Conservation (phyloP, 768 basidiomycete species). For the Coprinopsis cinerea region DNA sequence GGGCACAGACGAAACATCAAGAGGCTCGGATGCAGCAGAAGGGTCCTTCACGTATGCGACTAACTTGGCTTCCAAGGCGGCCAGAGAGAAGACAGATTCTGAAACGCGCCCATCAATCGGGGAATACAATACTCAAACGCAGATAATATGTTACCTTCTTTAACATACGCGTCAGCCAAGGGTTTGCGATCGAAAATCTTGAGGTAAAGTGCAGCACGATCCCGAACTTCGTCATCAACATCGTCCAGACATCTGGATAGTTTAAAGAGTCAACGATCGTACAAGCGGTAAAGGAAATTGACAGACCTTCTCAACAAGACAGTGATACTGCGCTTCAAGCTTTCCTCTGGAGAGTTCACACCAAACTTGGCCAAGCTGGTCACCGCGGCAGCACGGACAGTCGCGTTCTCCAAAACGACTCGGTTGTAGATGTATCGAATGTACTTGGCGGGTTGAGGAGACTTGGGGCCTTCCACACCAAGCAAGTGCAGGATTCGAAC, state of each 20-base stretch:
- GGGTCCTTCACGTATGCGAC: slow-evolving; percentile 91
- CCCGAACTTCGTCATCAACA: slow-evolving; percentile 97
- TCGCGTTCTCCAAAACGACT: slow-evolving; percentile 96
- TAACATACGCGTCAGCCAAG: slow-evolving; percentile 82
- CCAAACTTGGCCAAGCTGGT: slow-evolving; percentile 95
- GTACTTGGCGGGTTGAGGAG: slow-evolving; percentile 95
- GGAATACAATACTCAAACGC: neutral
- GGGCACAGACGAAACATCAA: slow-evolving; percentile 81
- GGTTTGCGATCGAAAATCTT: slow-evolving; percentile 73
- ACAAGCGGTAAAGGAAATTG: neutral
- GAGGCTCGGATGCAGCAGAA: slow-evolving; percentile 60
- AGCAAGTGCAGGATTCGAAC: slow-evolving; percentile 94
- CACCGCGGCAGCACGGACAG: slow-evolving; percentile 95
- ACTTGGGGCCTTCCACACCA: slow-evolving; percentile 93
- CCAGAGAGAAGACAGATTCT: slow-evolving; percentile 90
- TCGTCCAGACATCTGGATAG: slow-evolving; percentile 83
- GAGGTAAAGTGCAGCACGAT: slow-evolving; percentile 93
- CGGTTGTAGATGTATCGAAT: slow-evolving; percentile 99
- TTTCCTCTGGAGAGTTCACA: slow-evolving; percentile 73
- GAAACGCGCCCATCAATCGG: neutral
- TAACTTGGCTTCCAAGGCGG: slow-evolving; percentile 84
- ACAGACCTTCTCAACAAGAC: slow-evolving; percentile 80
- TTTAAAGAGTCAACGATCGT: slow-evolving; percentile 7
- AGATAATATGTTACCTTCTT: slow-evolving; percentile 69
- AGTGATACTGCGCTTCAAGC: slow-evolving; percentile 77